A percentile compares a stretch with the other conserved stretches of the same genome.
These are phyloP conservation scores for Calonectria hawksworthii DNA, from an alignment of 2,329 filamentous ascomycete species.

Conservation along the genomic window DNA sequence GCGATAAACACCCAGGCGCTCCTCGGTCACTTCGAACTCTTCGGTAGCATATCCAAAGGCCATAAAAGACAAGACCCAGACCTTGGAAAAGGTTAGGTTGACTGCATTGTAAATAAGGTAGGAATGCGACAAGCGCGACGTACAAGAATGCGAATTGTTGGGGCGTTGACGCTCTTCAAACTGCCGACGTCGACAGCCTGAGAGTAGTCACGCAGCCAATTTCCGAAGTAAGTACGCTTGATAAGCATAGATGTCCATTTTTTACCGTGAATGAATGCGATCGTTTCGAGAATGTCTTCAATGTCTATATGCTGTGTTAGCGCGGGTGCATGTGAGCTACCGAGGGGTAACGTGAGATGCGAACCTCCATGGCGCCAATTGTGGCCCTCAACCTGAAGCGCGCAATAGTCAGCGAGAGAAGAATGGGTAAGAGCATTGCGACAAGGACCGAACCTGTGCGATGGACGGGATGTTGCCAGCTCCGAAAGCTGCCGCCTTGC, in stretches of 20 bases:
- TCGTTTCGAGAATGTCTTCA: slow-evolving; percentile 83
- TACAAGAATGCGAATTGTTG: slow-evolving; percentile 82
- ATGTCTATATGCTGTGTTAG: slow-evolving; percentile 67
- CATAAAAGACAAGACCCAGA: slow-evolving; percentile 87
- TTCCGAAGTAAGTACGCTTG: slow-evolving; percentile 86
- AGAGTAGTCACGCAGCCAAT: slow-evolving; percentile 89
- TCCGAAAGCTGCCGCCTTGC: slow-evolving; percentile 73
- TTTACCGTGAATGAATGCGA: slow-evolving; percentile 83
- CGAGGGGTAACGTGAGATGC: slow-evolving; percentile 31
- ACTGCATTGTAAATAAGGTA: not conserved
- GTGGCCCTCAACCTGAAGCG: slow-evolving; percentile 72
- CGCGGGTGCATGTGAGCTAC: not conserved
- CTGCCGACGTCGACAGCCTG: slow-evolving; percentile 87
- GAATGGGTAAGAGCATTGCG: not conserved
- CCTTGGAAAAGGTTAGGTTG: slow-evolving; percentile 49
- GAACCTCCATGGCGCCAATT: slow-evolving; percentile 79
- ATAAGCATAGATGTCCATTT: slow-evolving; percentile 88
- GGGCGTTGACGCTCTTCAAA: slow-evolving; percentile 82
- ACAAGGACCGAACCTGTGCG: slow-evolving; percentile 53
- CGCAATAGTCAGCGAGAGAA: slow-evolving; percentile 29
- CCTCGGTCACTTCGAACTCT: slow-evolving; percentile 87
- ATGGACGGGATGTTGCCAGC: slow-evolving; percentile 81
- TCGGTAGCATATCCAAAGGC: slow-evolving; percentile 88
- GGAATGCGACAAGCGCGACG: not conserved
- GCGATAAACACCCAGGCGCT: slow-evolving; percentile 84